Evolutionary conservation across 768 basidiomycete genomes (phyloP).

Genomic region (Tulasnella sp.): DNA sequence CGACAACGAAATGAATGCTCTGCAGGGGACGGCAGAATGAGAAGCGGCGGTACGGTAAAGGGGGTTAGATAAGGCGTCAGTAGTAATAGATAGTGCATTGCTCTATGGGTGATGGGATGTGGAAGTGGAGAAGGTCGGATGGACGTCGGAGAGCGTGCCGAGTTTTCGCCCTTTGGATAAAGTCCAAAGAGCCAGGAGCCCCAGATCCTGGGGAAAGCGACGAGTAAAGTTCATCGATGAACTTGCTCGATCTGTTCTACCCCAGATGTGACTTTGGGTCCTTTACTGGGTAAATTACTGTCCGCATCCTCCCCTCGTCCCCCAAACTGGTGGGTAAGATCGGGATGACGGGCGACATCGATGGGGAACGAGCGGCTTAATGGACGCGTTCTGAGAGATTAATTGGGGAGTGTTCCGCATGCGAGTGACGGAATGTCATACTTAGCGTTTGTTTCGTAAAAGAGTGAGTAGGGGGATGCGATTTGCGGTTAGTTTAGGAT

Average conservation of each 20-base stretch:
- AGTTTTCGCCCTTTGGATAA: background rate
- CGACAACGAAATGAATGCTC: background rate
- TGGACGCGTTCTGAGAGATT: background rate
- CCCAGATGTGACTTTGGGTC: background rate
- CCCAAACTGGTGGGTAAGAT: too few species aligned
- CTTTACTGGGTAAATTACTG: background rate
- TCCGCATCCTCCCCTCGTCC: background rate
- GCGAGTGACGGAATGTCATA: background rate
- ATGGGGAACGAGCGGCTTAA: background rate
- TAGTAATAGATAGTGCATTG: background rate
- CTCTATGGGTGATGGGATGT: background rate
- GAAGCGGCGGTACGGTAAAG: background rate
- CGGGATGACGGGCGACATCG: background rate
- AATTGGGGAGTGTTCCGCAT: background rate
- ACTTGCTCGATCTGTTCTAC: background rate
- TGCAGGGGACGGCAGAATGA: background rate
- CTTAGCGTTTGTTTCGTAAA: background rate
- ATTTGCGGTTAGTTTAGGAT: background rate
- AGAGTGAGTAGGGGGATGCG: background rate
- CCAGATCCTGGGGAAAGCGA: background rate
- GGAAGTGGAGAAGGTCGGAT: background rate
- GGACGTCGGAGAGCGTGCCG: background rate
- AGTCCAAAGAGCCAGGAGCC: background rate
- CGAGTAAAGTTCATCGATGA: background rate
- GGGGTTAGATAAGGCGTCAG: background rate